Conservation (phyloP, 352 stramenopile species). For the Pythium aristosporum region DNA sequence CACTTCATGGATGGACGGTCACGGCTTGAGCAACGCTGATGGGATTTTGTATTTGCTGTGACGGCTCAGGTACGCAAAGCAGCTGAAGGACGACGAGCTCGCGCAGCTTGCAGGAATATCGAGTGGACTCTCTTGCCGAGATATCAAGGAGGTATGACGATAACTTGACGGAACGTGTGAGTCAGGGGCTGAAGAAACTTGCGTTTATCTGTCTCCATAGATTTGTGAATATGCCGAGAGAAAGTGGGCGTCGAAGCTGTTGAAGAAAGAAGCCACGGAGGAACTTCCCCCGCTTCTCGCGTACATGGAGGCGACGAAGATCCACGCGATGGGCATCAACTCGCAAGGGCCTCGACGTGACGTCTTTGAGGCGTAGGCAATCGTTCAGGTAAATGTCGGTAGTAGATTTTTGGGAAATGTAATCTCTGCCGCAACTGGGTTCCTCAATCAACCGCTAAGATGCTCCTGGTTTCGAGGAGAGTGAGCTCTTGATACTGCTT, state of each 20-base stretch:
- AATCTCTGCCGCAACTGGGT: not conserved
- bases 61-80: slow-evolving; percentile 82
- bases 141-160: slow-evolving; percentile 90
- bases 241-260: slow-evolving; percentile 89
- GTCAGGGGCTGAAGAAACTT: not conserved
- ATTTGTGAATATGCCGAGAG: slow-evolving; percentile 93
- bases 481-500: slow-evolving; percentile 20
- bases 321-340: slow-evolving; percentile 51
- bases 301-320: slow-evolving; percentile 79
- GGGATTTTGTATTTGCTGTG: not conserved
- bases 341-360: slow-evolving; percentile 37
- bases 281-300: slow-evolving; percentile 64
- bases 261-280: slow-evolving; percentile 81
- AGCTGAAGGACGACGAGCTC: slow-evolving; percentile 77
- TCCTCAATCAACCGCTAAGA: slow-evolving; percentile 11
- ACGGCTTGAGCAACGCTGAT: not conserved
- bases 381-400: not conserved
- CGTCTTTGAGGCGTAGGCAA: slow-evolving; percentile 31
- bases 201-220: slow-evolving; percentile 24
- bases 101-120: slow-evolving; percentile 75
- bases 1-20: not conserved
- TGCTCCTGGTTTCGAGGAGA: not conserved
- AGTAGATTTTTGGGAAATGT: slow-evolving; percentile 1
- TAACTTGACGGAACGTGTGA: not conserved
- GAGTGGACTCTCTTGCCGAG: slow-evolving; percentile 87